phyloP scores from a whole-genome alignment of 495 filamentous ascomycete genomes.

The Amorphotheca resinae region DNA sequence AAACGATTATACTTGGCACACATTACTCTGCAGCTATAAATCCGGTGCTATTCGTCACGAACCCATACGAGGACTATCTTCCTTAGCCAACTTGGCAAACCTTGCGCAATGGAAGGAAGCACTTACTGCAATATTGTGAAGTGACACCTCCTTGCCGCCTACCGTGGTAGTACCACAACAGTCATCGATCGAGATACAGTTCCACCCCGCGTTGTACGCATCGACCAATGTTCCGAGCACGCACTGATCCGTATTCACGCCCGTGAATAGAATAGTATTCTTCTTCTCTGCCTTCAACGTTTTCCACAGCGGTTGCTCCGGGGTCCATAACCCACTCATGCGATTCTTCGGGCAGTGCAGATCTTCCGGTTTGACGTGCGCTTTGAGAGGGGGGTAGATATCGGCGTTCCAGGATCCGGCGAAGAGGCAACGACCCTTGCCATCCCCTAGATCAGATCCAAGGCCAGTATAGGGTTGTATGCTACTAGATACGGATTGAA shows the following conservation, averaged over 20 bases:
- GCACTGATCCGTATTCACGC: slow-evolving; percentile 50
- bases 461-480: slow-evolving; percentile 27
- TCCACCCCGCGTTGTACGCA: slow-evolving; percentile 40
- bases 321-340: slow-evolving; percentile 42
- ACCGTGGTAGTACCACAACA: slow-evolving; percentile 36
- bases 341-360: slow-evolving; percentile 44
- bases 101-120: too few species aligned
- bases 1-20: too few species aligned
- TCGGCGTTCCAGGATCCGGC: slow-evolving; percentile 41
- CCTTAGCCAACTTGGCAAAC: too few species aligned
- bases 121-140: slow-evolving; percentile 26
- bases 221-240: slow-evolving; percentile 42
- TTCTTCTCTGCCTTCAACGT: slow-evolving; percentile 24
- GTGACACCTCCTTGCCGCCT: slow-evolving; percentile 21
- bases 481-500: slow-evolving; percentile 9
- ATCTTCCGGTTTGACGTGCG: slow-evolving; percentile 25
- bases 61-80: slow-evolving; percentile 18
- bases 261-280: slow-evolving; percentile 39
- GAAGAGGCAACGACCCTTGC: slow-evolving; percentile 37
- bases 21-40: slow-evolving; percentile 5
- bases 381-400: slow-evolving; percentile 34
- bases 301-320: slow-evolving; percentile 23
- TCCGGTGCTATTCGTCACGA: slow-evolving; percentile 15
- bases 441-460: slow-evolving; percentile 32
- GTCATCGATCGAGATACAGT: slow-evolving; percentile 42